phyloP scores from a whole-genome alignment of 1,284 basidiomycete species.

The Cryptococcus neoformans region DNA sequence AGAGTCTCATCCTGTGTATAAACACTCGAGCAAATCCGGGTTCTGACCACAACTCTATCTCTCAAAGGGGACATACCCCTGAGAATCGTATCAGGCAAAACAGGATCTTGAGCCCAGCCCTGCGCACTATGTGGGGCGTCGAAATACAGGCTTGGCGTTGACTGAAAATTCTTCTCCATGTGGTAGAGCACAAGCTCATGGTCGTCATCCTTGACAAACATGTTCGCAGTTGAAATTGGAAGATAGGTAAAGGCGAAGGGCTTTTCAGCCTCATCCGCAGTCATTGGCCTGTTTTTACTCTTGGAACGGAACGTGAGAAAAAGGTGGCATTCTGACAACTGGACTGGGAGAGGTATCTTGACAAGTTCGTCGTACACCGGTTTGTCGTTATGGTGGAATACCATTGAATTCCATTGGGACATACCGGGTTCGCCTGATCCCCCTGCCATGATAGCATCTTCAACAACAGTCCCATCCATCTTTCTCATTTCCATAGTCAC shows the following conservation, averaged over 20 bases:
- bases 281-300: slow-evolving; percentile 47
- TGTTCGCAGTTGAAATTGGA: slow-evolving; percentile 71
- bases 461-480: slow-evolving; percentile 61
- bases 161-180: slow-evolving; percentile 63
- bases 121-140: slow-evolving; percentile 60
- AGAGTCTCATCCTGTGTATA: slow-evolving; percentile 90
- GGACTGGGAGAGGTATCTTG: slow-evolving; percentile 74
- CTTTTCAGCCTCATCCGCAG: slow-evolving; percentile 55
- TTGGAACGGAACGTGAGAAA: slow-evolving; percentile 93
- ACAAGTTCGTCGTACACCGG: slow-evolving; percentile 92
- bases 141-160: slow-evolving; percentile 68
- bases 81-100: slow-evolving; percentile 41
- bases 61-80: slow-evolving; percentile 65
- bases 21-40: slow-evolving; percentile 87
- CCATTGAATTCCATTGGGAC: slow-evolving; percentile 81
- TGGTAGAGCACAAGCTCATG: slow-evolving; percentile 81
- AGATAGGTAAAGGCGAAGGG: slow-evolving; percentile 93
- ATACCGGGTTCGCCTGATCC: slow-evolving; percentile 81
- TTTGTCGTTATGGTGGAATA: slow-evolving; percentile 77
- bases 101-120: slow-evolving; percentile 57
- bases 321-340: slow-evolving; percentile 71
- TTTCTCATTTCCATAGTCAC: slow-evolving; percentile 86
- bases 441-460: slow-evolving; percentile 73
- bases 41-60: slow-evolving; percentile 78
- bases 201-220: slow-evolving; percentile 87